Evolutionary conservation across 2,329 filamentous ascomycete genomes (phyloP).

Genomic region (Kalmusia sp.): DNA sequence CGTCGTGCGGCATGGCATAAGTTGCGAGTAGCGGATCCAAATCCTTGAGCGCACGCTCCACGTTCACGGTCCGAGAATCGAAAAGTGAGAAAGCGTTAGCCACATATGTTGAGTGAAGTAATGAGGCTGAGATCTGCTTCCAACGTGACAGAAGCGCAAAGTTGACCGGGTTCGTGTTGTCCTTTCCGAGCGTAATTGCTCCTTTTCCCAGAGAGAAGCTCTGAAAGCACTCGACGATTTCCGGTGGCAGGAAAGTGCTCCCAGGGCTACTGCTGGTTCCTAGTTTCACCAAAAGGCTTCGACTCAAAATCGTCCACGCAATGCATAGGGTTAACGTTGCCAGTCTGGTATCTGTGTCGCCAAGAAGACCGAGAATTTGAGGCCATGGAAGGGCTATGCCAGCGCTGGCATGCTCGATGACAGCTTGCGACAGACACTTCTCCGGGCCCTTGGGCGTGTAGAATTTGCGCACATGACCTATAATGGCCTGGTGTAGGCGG

Average conservation of each 20-base stretch:
- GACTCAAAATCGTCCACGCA: conserved; percentile 17
- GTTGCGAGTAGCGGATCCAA: conserved; percentile 17
- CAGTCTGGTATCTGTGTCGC: conserved; percentile 7
- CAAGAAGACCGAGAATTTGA: conserved; percentile 9
- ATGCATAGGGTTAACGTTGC: conserved; percentile 19
- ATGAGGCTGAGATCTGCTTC: conserved; percentile 20
- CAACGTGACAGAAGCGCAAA: conserved; percentile 19
- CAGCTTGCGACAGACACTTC: conserved; percentile 3
- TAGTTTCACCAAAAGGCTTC: conserved; percentile 21
- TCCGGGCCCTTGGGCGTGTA: conserved; percentile 1
- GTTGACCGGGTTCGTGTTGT: conserved; percentile 10
- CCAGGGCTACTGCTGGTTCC: conserved; percentile 17
- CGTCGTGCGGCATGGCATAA: conserved; percentile 11
- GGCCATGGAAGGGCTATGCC: conserved; percentile 16
- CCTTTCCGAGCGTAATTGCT: conserved; percentile 5
- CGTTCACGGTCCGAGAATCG: conserved; percentile 21
- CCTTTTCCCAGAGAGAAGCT: conserved; percentile 16
- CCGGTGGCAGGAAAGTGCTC: conserved; percentile 21
- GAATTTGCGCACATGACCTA: conserved; percentile 17
- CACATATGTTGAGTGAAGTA: conserved; percentile 19
- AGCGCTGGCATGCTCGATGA: conserved; percentile 19
- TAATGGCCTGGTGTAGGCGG: conserved; percentile 11
- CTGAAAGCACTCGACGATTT: conserved; percentile 23
- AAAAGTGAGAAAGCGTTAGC: conserved; percentile 18
- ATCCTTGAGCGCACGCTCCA: conserved; percentile 22